These are phyloP conservation scores for Podila horticola DNA, from an alignment of 192 early-diverging fungal genomes.

Conservation along the genomic window DNA sequence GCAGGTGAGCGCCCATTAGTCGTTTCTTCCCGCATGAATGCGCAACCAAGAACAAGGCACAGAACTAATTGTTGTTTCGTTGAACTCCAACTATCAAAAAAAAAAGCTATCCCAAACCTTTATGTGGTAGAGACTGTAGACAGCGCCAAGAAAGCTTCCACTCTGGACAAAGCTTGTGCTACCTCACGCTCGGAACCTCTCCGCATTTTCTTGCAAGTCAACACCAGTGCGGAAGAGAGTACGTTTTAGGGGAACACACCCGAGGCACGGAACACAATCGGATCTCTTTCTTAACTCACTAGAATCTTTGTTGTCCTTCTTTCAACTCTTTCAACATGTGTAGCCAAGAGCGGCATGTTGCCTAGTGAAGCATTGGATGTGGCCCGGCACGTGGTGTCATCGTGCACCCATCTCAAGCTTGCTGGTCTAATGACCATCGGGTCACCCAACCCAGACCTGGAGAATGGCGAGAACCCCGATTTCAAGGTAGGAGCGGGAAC, in stretches of 20 bases:
- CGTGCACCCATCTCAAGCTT: conserved; percentile 76
- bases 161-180: conserved; percentile 81
- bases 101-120: conserved; percentile 80
- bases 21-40: too few species aligned
- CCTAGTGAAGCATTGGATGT: conserved; percentile 63
- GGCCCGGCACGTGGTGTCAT: conserved; percentile 68
- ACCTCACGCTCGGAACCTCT: conserved; percentile 64
- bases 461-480: conserved; percentile 73
- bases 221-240: conserved; percentile 93
- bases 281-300: too few species aligned
- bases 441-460: conserved; percentile 64
- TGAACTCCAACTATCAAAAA: too few species aligned
- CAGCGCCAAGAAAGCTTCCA: conserved; percentile 81
- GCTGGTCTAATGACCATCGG: conserved; percentile 98
- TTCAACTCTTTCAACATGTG: conserved; percentile 14
- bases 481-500: conserved; percentile 64
- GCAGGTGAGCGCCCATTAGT: conserved; percentile 57
- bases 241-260: conserved; percentile 13
- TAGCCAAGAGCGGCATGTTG: conserved; percentile 84
- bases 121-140: conserved; percentile 95
- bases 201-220: conserved; percentile 92
- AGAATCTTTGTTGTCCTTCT: not conserved
- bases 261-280: too few species aligned
- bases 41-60: too few species aligned
- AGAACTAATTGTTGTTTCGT: not conserved